Evolutionary conservation across 1,139 yeast species (phyloP), one percentile per base, ranked within the genome.

Genomic region (Arxiozyma heterogenica): DNA sequence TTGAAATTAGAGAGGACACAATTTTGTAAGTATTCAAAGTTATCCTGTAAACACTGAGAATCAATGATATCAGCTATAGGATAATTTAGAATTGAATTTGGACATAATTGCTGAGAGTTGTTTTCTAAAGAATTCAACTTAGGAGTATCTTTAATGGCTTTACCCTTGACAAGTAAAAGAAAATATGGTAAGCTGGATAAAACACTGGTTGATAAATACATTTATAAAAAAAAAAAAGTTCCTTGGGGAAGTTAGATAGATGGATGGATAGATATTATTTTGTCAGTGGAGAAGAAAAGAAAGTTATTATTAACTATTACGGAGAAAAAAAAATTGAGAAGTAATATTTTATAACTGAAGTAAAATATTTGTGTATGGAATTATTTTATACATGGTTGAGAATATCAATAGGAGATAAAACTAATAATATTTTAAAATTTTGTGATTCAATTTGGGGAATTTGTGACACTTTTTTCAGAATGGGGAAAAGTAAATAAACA

Each of bases 1-100:
- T 51, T 55, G 27, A 59, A 58, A 38, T 54, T 50, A 6, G 51
- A 46, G 34, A 45, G 22, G 5, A 62, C 42, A 51, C 65, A 61
- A 42, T 56, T 39, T 12, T 56, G 53, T 46, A 58, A 38, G 8
- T 47, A 22, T n/a, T 38, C 22, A 6, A 44, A 44, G 23, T 34
- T 39, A n/a, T 43, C 44, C 17, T 44, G 39, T 18, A 38, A 18
- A 25, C 42, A 30, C 5, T 50, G 44, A 34, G n/a, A n/a, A 43
- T 44, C 34, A 6, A 22, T 12, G n/a, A 38, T 44, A 3, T 44
- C 39, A 30, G 38, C 12, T 22, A 43, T n/a, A 15, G 22, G 11
- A 21, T 27, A 46, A 46, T 34, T 17, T 21, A 38, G 34, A 34
- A 21, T 46, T 4, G 39, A 46, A 21, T 7, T 34, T 17, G 42